These are phyloP conservation scores for Marchantia paleacea DNA, from an alignment of 225 moss, liverwort and hornwort genomes.

Conservation along the genomic window DNA sequence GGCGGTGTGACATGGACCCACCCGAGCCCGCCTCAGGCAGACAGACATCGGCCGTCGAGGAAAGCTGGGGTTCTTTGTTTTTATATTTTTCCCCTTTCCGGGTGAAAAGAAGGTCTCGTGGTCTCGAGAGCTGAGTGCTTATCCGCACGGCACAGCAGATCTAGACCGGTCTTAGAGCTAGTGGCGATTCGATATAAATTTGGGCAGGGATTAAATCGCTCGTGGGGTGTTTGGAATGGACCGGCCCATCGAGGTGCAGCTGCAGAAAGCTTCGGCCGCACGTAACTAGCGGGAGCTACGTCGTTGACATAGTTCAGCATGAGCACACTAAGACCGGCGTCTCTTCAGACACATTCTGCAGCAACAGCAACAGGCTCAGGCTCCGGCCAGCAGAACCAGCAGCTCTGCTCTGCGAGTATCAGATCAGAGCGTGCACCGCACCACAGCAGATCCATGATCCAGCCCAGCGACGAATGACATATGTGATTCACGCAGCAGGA, in stretches of 20 bases:
- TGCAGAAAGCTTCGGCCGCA: background rate
- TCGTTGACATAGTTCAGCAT: conserved; percentile 1
- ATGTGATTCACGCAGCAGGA: background rate
- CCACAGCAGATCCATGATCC: background rate
- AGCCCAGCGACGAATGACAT: background rate
- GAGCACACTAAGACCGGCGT: conserved; percentile 7
- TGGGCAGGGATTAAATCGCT: conserved; percentile 3
- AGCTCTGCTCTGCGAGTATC: background rate
- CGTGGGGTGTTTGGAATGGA: background rate
- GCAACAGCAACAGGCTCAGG: background rate
- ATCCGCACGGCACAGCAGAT: background rate
- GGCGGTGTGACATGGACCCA: background rate
- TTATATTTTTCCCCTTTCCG: background rate
- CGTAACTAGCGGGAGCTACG: background rate
- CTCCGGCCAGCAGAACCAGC: background rate
- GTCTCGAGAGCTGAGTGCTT: background rate
- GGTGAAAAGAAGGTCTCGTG: background rate
- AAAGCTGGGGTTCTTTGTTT: background rate
- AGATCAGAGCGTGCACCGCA: background rate
- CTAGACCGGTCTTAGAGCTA: background rate
- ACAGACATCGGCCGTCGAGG: too few relatives aligned
- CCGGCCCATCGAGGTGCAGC: background rate
- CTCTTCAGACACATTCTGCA: conserved; percentile 18
- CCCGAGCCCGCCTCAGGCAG: background rate
- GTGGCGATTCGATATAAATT: background rate